Evolutionary conservation across 768 basidiomycete species (phyloP).

Genomic region (Phylloporus sp.): DNA sequence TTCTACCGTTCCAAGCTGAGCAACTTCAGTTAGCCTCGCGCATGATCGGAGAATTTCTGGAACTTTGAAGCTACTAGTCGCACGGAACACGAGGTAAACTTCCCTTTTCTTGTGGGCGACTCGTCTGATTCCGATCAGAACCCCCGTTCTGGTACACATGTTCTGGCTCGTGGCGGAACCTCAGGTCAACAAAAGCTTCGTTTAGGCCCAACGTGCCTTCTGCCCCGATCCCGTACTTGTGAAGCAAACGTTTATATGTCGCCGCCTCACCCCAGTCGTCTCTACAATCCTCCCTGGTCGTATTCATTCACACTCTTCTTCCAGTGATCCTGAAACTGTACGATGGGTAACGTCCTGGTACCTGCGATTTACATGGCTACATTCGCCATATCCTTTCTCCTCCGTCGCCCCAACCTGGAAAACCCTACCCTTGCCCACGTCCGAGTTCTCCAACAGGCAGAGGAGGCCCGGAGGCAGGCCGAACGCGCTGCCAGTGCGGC

Average conservation of each 20-base stretch:
- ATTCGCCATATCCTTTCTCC: neutral
- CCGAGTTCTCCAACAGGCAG: slow-evolving; percentile 1
- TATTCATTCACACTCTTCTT: neutral
- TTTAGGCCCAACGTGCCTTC: neutral
- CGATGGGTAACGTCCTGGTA: neutral
- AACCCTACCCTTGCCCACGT: slow-evolving; percentile 13
- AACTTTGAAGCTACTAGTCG: too few relatives aligned
- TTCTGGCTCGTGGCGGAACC: too few relatives aligned
- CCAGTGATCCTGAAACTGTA: neutral
- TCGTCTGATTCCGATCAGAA: too few relatives aligned
- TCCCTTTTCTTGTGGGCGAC: too few relatives aligned
- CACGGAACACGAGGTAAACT: too few relatives aligned
- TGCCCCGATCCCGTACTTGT: too few relatives aligned
- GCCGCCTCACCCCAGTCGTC: too few relatives aligned
- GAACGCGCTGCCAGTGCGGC: neutral
- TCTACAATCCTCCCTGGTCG: neutral
- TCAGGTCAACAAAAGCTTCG: too few relatives aligned
- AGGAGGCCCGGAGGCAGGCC: slow-evolving; percentile 1
- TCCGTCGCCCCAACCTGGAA: neutral
- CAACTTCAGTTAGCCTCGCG: too few relatives aligned
- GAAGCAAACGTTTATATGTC: neutral
- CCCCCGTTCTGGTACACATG: too few relatives aligned
- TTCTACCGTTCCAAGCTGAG: too few relatives aligned
- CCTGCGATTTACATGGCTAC: neutral
- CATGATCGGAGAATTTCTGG: too few relatives aligned